Conservation (phyloP, 2,329 filamentous ascomycete genomes). For the Apiospora malaysiana region DNA sequence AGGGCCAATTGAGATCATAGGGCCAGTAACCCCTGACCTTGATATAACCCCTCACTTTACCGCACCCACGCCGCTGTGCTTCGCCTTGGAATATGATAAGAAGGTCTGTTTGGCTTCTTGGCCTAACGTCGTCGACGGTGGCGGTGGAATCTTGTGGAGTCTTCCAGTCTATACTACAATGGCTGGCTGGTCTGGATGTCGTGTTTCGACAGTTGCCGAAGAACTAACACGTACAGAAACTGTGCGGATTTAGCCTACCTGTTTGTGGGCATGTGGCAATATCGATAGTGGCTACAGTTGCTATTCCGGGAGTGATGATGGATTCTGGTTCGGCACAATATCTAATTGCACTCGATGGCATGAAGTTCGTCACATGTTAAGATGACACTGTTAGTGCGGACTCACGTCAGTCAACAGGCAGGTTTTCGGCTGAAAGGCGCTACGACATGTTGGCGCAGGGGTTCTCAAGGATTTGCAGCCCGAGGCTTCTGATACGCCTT, state of each 20-base stretch:
- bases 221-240: background rate
- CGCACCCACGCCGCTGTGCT: background rate
- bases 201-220: slow-evolving; percentile 7
- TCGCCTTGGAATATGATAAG: background rate
- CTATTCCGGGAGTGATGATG: background rate
- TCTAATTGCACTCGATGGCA: background rate
- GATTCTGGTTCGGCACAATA: background rate
- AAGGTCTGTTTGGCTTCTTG: background rate
- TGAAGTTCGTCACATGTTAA: slow-evolving; percentile 12
- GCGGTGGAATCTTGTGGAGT: background rate
- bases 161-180: background rate
- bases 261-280: background rate
- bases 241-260: background rate
- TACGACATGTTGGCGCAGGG: background rate
- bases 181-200: background rate
- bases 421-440: background rate
- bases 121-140: background rate
- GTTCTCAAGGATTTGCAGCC: background rate
- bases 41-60: background rate
- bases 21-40: slow-evolving; percentile 1
- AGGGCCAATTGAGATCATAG: slow-evolving; percentile 4
- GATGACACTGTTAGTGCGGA: background rate
- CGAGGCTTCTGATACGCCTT: slow-evolving; percentile 18
- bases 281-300: background rate
- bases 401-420: background rate